Evolutionary conservation across 2,329 filamentous ascomycete genomes (phyloP).

Genomic region (Microsporum audouinii): DNA sequence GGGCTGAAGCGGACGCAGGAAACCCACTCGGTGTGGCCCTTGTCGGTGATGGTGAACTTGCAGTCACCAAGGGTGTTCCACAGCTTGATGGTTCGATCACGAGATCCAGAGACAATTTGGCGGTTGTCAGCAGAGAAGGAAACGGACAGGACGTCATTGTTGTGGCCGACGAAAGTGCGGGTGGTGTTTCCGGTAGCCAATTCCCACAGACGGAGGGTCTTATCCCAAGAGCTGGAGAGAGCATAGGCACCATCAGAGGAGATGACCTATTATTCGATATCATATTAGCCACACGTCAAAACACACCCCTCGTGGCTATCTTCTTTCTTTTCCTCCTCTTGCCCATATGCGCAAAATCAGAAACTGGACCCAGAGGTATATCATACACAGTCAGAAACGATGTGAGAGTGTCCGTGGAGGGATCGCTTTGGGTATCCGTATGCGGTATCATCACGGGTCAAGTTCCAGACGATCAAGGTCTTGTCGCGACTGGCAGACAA

Average conservation of each 20-base stretch:
- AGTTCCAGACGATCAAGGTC: slow-evolving; percentile 99
- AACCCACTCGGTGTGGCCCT: slow-evolving; percentile 99
- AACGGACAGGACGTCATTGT: slow-evolving; percentile 98
- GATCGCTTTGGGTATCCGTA: slow-evolving; percentile 99
- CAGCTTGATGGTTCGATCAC: slow-evolving; percentile 98
- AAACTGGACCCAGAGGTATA: slow-evolving; percentile 16
- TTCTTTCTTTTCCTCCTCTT: slow-evolving; percentile 1
- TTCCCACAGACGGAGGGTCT: slow-evolving; percentile 99
- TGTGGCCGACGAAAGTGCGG: slow-evolving; percentile 97
- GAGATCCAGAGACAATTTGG: slow-evolving; percentile 97
- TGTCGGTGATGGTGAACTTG: slow-evolving; percentile 99
- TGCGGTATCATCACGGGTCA: slow-evolving; percentile 93
- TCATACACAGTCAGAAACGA: slow-evolving; percentile 99
- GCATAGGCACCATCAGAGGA: slow-evolving; percentile 99
- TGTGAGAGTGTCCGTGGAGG: slow-evolving; percentile 98
- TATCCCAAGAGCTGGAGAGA: slow-evolving; percentile 98
- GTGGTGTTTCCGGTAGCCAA: slow-evolving; percentile 94
- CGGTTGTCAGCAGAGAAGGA: slow-evolving; percentile 99
- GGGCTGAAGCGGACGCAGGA: slow-evolving; percentile 99
- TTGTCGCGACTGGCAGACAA: slow-evolving; percentile 96
- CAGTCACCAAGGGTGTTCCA: slow-evolving; percentile 99
- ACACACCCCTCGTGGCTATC: not conserved
- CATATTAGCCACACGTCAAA: slow-evolving; percentile 16
- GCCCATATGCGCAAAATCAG: slow-evolving; percentile 7
- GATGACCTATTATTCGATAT: slow-evolving; percentile 59